A percentile compares a stretch with the other conserved stretches of the same genome.
Evolutionary conservation across 2,329 filamentous ascomycete species (phyloP).

Genomic region (Ceratocystis cubensis): DNA sequence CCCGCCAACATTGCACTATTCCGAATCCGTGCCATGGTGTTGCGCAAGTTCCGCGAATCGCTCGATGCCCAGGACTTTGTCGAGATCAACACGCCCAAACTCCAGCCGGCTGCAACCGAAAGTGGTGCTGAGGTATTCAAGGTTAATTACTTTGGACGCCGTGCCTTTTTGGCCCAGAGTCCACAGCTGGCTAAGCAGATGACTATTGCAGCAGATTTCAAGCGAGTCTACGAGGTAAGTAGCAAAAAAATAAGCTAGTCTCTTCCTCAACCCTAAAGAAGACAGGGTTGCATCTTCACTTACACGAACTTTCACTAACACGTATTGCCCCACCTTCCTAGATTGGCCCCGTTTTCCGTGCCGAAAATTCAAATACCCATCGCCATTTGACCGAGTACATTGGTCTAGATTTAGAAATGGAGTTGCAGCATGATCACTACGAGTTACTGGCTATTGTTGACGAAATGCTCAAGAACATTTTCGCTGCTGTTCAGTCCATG

Average conservation of each 20-base stretch:
- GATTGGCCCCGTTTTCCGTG: constrained; percentile 79
- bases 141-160: constrained; percentile 79
- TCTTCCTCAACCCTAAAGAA: not conserved
- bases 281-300: not conserved
- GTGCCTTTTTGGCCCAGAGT: constrained; percentile 80
- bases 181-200: constrained; percentile 90
- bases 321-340: constrained; percentile 13
- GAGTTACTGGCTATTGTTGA: constrained; percentile 74
- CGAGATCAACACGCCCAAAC: constrained; percentile 86
- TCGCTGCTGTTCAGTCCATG: constrained; percentile 32
- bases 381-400: constrained; percentile 91
- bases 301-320: not conserved
- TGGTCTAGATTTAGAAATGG: constrained; percentile 85
- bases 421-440: constrained; percentile 77
- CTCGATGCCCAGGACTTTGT: constrained; percentile 69
- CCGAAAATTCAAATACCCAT: constrained; percentile 92
- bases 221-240: constrained; percentile 64
- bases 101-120: constrained; percentile 81
- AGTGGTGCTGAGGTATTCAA: constrained; percentile 86
- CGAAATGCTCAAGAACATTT: constrained; percentile 64
- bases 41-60: constrained; percentile 64
- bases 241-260: constrained; percentile 16
- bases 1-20: constrained; percentile 78
- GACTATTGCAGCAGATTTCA: constrained; percentile 79
- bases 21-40: constrained; percentile 69